phyloP scores from a whole-genome alignment of 345 rosid species.

The Citrus sinensis region DNA sequence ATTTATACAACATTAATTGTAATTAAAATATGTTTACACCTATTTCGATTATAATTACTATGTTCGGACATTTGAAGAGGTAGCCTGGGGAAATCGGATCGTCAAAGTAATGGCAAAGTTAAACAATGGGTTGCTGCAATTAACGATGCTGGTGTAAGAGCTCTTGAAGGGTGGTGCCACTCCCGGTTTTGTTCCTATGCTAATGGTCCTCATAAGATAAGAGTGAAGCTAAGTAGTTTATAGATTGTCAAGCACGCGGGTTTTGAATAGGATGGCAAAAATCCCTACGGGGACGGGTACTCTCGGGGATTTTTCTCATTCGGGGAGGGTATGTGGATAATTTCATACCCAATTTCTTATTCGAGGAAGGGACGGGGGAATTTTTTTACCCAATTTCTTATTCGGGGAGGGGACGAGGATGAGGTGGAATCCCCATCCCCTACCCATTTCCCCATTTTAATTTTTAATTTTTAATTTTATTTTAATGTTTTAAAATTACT shows the following conservation, averaged over 20 bases:
- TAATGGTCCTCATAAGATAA: slow-evolving; percentile 71
- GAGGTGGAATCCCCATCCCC: too few relatives aligned
- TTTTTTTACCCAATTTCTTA: too few relatives aligned
- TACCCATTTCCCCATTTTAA: too few relatives aligned
- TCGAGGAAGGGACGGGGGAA: too few relatives aligned
- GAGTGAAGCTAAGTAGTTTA: slow-evolving; percentile 85
- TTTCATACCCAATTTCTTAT: too few relatives aligned
- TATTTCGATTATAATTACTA: background rate
- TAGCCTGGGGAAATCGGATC: slow-evolving; percentile 57
- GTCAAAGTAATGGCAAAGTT: slow-evolving; percentile 54
- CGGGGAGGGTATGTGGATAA: too few relatives aligned
- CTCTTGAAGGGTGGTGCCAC: slow-evolving; percentile 58
- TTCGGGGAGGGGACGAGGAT: too few relatives aligned
- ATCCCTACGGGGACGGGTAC: too few relatives aligned
- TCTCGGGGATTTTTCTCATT: too few relatives aligned
- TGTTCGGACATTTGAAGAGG: slow-evolving; percentile 34
- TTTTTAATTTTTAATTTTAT: too few relatives aligned
- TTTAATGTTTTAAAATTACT: too few relatives aligned
- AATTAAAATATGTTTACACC: background rate
- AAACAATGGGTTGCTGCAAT: slow-evolving; percentile 71
- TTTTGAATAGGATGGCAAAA: slow-evolving; percentile 34
- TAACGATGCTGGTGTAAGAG: slow-evolving; percentile 50
- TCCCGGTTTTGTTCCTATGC: slow-evolving; percentile 65
- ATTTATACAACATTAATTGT: background rate
- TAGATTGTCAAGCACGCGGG: slow-evolving; percentile 70